Conservation (phyloP, 73 alveolate genomes). For the Diophrys sp. region DNA sequence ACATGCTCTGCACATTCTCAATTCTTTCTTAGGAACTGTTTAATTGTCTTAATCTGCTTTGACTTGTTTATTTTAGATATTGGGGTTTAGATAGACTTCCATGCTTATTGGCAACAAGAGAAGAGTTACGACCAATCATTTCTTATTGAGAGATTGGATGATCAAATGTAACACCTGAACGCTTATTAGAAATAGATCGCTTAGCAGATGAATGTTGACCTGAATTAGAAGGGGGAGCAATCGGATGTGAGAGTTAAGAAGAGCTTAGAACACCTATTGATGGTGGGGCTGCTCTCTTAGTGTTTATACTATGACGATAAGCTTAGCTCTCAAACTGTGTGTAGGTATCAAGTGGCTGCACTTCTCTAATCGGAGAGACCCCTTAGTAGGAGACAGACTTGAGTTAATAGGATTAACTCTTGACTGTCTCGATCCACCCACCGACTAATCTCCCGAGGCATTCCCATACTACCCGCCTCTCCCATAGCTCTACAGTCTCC, state of each 20-base stretch:
- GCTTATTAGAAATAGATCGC: not conserved
- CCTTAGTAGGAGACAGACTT: not conserved
- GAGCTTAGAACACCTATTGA: not conserved
- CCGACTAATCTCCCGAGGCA: not conserved
- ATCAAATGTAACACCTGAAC: no score
- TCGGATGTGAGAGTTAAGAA: not conserved
- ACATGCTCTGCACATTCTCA: no score
- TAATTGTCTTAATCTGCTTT: not conserved
- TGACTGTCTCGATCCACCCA: not conserved
- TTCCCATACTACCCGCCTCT: not conserved
- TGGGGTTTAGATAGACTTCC: no score
- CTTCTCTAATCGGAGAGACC: not conserved
- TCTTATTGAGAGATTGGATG: not conserved
- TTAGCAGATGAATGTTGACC: not conserved
- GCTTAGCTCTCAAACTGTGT: not conserved
- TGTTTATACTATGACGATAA: not conserved
- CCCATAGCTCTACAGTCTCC: not conserved
- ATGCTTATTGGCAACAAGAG: no score
- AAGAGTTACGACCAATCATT: no score
- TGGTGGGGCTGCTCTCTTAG: not conserved
- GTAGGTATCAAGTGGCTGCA: not conserved
- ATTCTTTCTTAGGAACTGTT: not conserved
- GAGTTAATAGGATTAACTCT: not conserved
- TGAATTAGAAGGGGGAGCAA: not conserved
- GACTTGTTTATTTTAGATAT: no score